Evolutionary conservation across 768 basidiomycete species (phyloP).

Genomic region (Tricholoma furcatifolium): DNA sequence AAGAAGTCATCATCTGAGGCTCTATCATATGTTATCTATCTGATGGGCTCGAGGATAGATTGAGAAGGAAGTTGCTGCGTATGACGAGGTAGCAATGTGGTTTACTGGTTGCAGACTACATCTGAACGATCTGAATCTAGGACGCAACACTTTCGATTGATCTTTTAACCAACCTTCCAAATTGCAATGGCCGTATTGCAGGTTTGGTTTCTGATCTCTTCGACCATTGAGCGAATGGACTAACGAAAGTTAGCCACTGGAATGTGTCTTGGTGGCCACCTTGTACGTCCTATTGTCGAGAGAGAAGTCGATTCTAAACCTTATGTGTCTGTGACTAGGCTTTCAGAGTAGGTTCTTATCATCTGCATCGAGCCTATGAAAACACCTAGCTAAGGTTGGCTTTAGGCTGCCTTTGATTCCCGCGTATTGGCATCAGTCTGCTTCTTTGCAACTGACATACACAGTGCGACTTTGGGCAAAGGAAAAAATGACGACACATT

Average conservation of each 20-base stretch:
- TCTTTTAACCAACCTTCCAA: constrained; percentile 64
- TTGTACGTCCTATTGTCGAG: constrained; percentile 44
- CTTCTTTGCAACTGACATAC: constrained; percentile 95
- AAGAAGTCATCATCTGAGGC: constrained; percentile 15
- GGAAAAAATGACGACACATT: constrained; percentile 85
- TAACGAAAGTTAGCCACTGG: constrained; percentile 59
- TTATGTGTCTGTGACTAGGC: constrained; percentile 32
- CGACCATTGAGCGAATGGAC: neutral
- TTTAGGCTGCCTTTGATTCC: constrained; percentile 83
- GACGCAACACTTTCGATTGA: constrained; percentile 81
- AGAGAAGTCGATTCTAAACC: constrained; percentile 28
- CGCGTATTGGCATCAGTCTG: constrained; percentile 84
- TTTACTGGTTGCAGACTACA: neutral
- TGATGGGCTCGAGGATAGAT: constrained; percentile 45
- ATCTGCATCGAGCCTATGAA: neutral
- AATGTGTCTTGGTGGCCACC: constrained; percentile 88
- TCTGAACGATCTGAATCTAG: constrained; percentile 31
- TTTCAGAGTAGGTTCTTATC: neutral
- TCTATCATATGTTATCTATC: neutral
- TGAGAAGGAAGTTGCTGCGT: constrained; percentile 84
- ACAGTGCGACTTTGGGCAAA: constrained; percentile 82
- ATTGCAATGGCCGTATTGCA: constrained; percentile 92
- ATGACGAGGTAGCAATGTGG: constrained; percentile 66
- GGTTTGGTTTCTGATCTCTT: constrained; percentile 37
- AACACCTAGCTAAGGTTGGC: neutral